These are phyloP conservation scores for Ambrosia artemisiifolia DNA, from an alignment of 129 eudicot genomes.

Conservation along the genomic window DNA sequence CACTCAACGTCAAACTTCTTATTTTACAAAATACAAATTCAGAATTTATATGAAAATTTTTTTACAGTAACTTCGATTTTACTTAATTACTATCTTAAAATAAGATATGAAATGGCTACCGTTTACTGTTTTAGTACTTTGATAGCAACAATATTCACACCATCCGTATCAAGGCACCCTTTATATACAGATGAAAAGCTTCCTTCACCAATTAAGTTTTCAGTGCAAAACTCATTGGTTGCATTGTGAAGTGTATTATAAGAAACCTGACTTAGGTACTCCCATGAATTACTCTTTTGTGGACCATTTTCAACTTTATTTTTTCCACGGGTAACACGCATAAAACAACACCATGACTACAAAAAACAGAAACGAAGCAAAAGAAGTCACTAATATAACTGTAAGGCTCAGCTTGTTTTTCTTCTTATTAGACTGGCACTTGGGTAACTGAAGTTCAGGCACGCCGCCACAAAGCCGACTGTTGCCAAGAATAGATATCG, in stretches of 20 bases:
- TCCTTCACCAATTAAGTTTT: conserved; percentile 28
- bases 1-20: too few species aligned
- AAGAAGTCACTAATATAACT: neutral
- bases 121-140: too few species aligned
- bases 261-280: conserved; percentile 18
- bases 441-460: conserved; percentile 26
- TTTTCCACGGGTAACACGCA: neutral
- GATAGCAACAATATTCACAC: conserved; percentile 24
- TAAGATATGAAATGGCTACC: too few species aligned
- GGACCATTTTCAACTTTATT: neutral
- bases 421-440: conserved; percentile 5
- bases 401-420: neutral
- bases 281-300: neutral
- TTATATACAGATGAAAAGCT: conserved; percentile 30
- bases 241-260: conserved; percentile 32
- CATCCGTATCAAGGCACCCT: conserved; percentile 24
- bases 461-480: conserved; percentile 30
- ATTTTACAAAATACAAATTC: too few species aligned
- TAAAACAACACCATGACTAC: neutral
- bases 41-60: too few species aligned
- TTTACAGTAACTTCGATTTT: too few species aligned
- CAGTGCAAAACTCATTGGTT: conserved; percentile 33
- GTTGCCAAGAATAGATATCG: conserved; percentile 18
- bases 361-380: neutral
- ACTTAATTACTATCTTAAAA: too few species aligned